Evolutionary conservation across 2,329 filamentous ascomycete genomes (phyloP).

Genomic region (Calonectria hongkongensis): DNA sequence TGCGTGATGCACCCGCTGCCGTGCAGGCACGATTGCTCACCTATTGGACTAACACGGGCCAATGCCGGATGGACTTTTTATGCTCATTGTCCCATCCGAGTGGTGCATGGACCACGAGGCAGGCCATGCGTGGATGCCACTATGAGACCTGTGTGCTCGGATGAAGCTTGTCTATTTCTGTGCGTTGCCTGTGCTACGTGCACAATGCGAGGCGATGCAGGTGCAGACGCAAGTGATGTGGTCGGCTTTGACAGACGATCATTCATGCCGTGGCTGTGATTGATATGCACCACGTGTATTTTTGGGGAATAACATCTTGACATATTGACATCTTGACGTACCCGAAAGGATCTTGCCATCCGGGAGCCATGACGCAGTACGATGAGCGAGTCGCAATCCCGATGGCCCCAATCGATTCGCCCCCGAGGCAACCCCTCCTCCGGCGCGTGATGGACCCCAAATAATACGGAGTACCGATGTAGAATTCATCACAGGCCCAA

Average conservation of each 20-base stretch:
- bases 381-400: slow-evolving; percentile 30
- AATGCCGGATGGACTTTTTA: slow-evolving; percentile 2
- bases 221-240: slow-evolving; percentile 31
- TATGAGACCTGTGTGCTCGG: slow-evolving; percentile 8
- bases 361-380: slow-evolving; percentile 30
- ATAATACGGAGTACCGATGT: slow-evolving; percentile 18
- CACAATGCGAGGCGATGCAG: slow-evolving; percentile 10
- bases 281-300: slow-evolving; percentile 22
- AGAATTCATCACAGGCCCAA: slow-evolving; percentile 12
- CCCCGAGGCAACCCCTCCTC: slow-evolving; percentile 16
- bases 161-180: slow-evolving; percentile 11
- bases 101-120: slow-evolving; percentile 26
- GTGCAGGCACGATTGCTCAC: slow-evolving; percentile 20
- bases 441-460: slow-evolving; percentile 38
- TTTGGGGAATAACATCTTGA: slow-evolving; percentile 8
- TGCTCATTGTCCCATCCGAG: slow-evolving; percentile 10
- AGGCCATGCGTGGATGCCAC: slow-evolving; percentile 21
- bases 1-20: slow-evolving; percentile 21
- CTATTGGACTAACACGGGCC: slow-evolving; percentile 12
- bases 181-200: neutral
- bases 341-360: slow-evolving; percentile 26
- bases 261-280: slow-evolving; percentile 19
- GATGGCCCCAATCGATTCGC: neutral
- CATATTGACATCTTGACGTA: neutral
- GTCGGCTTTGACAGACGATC: slow-evolving; percentile 5